A percentile compares a stretch with the other conserved stretches of the same genome.
Conservation (phyloP, 345 rosid genomes). For the Viola odorata region DNA sequence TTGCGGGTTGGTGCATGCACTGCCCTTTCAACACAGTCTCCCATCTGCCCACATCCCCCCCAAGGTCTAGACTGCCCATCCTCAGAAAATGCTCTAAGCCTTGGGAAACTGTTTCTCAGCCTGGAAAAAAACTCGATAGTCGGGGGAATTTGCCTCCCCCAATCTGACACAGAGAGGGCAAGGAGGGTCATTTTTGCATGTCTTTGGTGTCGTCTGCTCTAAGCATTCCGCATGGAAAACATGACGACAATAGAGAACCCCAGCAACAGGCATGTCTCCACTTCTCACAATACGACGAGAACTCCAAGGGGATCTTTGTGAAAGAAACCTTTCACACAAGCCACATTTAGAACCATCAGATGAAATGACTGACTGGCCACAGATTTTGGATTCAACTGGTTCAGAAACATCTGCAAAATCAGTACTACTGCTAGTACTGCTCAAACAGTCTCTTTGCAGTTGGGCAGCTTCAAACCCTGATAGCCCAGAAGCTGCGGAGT, state of each 20-base stretch:
- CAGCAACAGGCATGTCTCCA: slow-evolving; percentile 48
- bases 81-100: slow-evolving; percentile 45
- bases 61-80: slow-evolving; percentile 55
- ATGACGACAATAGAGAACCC: slow-evolving; percentile 48
- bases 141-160: slow-evolving; percentile 32
- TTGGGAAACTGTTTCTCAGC: slow-evolving; percentile 31
- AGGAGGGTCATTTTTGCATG: slow-evolving; percentile 41
- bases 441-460: slow-evolving; percentile 45
- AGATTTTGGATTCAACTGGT: slow-evolving; percentile 30
- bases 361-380: slow-evolving; percentile 14
- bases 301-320: slow-evolving; percentile 53
- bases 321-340: slow-evolving; percentile 44
- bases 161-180: slow-evolving; percentile 43
- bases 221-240: slow-evolving; percentile 56
- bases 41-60: slow-evolving; percentile 62
- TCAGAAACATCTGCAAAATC: slow-evolving; percentile 42
- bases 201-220: slow-evolving; percentile 41
- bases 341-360: slow-evolving; percentile 40
- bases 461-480: slow-evolving; percentile 21
- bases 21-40: slow-evolving; percentile 60
- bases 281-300: slow-evolving; percentile 43
- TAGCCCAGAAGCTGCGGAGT: slow-evolving; percentile 13
- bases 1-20: slow-evolving; percentile 40
- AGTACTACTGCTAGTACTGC: slow-evolving; percentile 42
- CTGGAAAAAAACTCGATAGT: slow-evolving; percentile 22